These are phyloP conservation scores for Candida palmyrensis DNA, from an alignment of 805 yeast species.

Conservation along the genomic window DNA sequence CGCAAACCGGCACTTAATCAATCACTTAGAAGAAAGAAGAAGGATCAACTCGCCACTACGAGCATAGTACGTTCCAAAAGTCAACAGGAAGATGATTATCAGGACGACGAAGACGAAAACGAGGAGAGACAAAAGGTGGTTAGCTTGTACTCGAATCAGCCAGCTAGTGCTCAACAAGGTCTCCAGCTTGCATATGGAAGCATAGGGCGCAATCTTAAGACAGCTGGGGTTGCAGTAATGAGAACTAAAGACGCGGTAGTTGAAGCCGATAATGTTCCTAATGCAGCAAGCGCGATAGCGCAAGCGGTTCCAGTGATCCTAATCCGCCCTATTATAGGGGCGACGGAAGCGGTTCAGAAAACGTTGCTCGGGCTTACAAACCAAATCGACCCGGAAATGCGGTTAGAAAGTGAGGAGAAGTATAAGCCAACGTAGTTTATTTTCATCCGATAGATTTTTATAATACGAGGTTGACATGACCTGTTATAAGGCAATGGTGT, in stretches of 20 bases:
- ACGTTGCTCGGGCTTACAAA: constrained; percentile 81
- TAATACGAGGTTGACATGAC: too few relatives aligned
- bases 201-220: constrained; percentile 58
- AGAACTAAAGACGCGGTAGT: constrained; percentile 58
- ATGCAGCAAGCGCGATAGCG: constrained; percentile 62
- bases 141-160: constrained; percentile 84
- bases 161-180: constrained; percentile 66
- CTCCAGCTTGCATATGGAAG: constrained; percentile 69
- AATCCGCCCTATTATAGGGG: constrained; percentile 84
- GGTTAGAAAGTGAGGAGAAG: constrained; percentile 58
- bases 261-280: constrained; percentile 61
- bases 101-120: constrained; percentile 13
- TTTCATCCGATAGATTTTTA: too few relatives aligned
- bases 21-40: background rate
- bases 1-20: constrained; percentile 8
- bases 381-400: constrained; percentile 64
- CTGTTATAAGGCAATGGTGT: too few relatives aligned
- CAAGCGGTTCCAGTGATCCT: constrained; percentile 77
- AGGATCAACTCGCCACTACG: background rate
- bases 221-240: constrained; percentile 60
- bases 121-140: constrained; percentile 37
- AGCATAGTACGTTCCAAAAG: constrained; percentile 13
- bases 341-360: constrained; percentile 83
- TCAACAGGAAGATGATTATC: too few relatives aligned
- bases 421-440: constrained; percentile 30